Evolutionary conservation across 192 early-diverging fungal species (phyloP), one percentile per base, ranked within the genome.

Genomic region (Backusella liffmaniae): DNA sequence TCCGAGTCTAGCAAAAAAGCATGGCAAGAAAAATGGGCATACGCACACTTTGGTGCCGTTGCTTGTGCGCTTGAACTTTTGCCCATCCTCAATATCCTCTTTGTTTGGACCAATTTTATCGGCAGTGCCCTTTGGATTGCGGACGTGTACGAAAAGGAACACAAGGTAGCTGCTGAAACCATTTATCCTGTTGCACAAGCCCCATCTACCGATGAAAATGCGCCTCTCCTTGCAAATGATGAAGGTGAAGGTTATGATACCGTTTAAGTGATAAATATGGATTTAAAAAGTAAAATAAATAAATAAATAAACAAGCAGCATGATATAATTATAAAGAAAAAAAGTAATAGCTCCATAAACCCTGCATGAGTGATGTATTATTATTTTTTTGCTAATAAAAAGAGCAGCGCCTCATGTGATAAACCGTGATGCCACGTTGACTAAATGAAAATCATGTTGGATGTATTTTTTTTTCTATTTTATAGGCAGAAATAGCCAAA

Each of bases 31-130:
- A 59, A 73, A 30, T 16, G 12, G 1, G 78, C 78, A 23, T 86
- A 80, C 21, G 34, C 53, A 12, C 69, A 16, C 5, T 77, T 86
- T 81, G 87, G 87, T 15, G 78, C 73, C 1, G 77, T 88, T 23
- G 86, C 88, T 3, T 78, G 88, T 30, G 85, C 83, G 8, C 66
- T 92, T 30, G 86, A 92, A 74, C 79, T 92, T 66, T 73, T 91
- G 6, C 91, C 91, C n/a, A 67, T 92, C 23, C 46, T 88, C 21
- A 86, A 87, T 56, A 68, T 88, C 59, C 15, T 92, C 10, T 92
- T 92, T 66, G 79, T 88, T 44, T 91, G 90, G 84, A 92, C 91
- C 9, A 92, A 92, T 70, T 85, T 88, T 42, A 87, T 92, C 13
- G 91, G 90, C 59, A 82, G 85, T 34, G 87, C 87, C 10, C 78